Percentiles rank a stretch among this genome's conserved stretches.
These are phyloP conservation scores for Strobilomyces dryophilus DNA, from an alignment of 768 basidiomycete genomes.

Conservation along the genomic window DNA sequence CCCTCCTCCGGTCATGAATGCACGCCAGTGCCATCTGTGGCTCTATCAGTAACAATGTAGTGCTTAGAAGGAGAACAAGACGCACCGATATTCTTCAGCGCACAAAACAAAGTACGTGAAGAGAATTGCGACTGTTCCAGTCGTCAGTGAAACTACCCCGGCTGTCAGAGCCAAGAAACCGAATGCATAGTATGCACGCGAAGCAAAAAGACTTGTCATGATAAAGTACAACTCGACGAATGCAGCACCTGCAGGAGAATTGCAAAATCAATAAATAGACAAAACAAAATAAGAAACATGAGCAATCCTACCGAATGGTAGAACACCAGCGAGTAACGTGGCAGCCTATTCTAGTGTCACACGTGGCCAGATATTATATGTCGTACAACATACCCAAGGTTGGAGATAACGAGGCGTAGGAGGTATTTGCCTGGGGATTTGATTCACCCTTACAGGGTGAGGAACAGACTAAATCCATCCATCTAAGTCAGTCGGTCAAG, in stretches of 20 bases:
- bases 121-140: constrained; percentile 86
- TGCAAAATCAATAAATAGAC: not conserved
- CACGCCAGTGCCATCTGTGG: constrained; percentile 93
- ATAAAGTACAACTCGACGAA: constrained; percentile 95
- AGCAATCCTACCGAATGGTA: constrained; percentile 74
- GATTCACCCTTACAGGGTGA: constrained; percentile 88
- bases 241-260: constrained; percentile 63
- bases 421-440: constrained; percentile 95
- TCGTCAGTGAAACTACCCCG: constrained; percentile 76
- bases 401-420: constrained; percentile 79
- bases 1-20: constrained; percentile 89
- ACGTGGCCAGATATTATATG: constrained; percentile 1
- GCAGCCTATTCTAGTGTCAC: constrained; percentile 44
- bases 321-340: constrained; percentile 79
- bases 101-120: constrained; percentile 91
- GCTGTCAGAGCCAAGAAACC: constrained; percentile 91
- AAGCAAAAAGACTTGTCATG: constrained; percentile 86
- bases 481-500: constrained; percentile 6
- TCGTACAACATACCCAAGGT: constrained; percentile 56
- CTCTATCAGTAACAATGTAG: constrained; percentile 2
- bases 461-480: constrained; percentile 47
- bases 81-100: constrained; percentile 88
- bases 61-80: not conserved
- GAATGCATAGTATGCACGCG: constrained; percentile 92
- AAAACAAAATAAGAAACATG: not conserved